These are phyloP conservation scores for Cyclotella choctawhatcheeana DNA, from an alignment of 108 stramenopile species.

Conservation along the genomic window DNA sequence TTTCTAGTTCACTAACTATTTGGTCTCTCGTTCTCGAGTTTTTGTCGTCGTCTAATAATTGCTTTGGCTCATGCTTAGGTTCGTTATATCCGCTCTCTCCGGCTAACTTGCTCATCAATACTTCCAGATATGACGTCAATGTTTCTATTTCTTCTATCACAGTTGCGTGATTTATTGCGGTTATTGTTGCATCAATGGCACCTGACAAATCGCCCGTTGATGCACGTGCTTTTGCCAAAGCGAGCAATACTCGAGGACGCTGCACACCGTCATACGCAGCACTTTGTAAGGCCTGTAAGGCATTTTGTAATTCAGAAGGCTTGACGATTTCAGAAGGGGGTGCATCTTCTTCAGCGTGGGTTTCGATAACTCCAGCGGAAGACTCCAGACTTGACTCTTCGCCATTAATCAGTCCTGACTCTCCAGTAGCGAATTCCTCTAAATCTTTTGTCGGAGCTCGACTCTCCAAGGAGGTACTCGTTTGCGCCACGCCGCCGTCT, in stretches of 20 bases:
- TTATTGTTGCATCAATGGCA: slow-evolving; percentile 45
- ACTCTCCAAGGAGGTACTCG: too few species aligned
- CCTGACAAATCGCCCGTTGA: slow-evolving; percentile 45
- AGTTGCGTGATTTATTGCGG: slow-evolving; percentile 24
- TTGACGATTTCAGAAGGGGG: not conserved
- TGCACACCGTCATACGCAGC: slow-evolving; percentile 26
- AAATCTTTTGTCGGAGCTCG: too few species aligned
- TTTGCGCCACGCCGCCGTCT: too few species aligned
- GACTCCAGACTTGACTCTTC: not conserved
- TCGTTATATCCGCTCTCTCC: slow-evolving; percentile 9
- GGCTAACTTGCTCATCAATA: slow-evolving; percentile 35
- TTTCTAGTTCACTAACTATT: slow-evolving; percentile 27
- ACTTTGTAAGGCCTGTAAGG: slow-evolving; percentile 42
- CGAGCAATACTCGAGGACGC: slow-evolving; percentile 38
- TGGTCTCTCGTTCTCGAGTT: slow-evolving; percentile 7
- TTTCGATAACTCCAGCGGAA: too few species aligned
- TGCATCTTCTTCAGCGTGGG: not conserved
- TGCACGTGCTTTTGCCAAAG: slow-evolving; percentile 40
- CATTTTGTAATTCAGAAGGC: slow-evolving; percentile 38
- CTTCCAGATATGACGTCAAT: slow-evolving; percentile 43
- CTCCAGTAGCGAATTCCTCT: not conserved
- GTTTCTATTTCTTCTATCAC: slow-evolving; percentile 34
- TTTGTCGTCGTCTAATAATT: not conserved
- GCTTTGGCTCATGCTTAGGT: not conserved
- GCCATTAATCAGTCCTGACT: not conserved